Conservation (phyloP, 2,329 filamentous ascomycete genomes). For the Cercospora zeina region DNA sequence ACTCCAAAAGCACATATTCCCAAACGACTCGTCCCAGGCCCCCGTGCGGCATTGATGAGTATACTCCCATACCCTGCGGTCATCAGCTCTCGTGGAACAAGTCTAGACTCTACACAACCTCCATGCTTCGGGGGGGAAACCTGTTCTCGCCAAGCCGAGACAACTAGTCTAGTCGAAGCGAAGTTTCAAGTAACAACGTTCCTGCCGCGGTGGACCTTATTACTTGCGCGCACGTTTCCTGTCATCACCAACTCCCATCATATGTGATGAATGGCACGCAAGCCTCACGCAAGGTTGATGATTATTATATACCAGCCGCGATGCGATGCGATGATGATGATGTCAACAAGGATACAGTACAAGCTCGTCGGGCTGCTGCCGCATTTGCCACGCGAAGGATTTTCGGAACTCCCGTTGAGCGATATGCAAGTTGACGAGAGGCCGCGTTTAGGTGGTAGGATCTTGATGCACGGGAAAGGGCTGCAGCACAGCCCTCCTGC, state of each 20-base stretch:
- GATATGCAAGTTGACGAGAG: conserved; percentile 5
- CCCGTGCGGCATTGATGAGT: neutral
- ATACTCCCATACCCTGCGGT: neutral
- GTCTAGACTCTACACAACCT: neutral
- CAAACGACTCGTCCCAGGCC: neutral
- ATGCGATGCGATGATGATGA: too few relatives aligned
- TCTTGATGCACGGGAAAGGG: too few relatives aligned
- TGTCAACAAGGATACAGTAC: too few relatives aligned
- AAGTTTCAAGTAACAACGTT: neutral
- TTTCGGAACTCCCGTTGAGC: conserved; percentile 3
- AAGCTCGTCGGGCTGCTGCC: neutral
- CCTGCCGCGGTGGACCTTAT: neutral
- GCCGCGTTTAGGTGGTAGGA: neutral
- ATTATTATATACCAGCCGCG: too few relatives aligned
- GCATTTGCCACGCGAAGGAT: conserved; percentile 1
- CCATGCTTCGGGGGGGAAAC: neutral
- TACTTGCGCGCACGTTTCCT: neutral
- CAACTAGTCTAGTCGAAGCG: conserved; percentile 1
- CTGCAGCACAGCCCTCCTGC: too few relatives aligned
- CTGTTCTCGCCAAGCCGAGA: neutral
- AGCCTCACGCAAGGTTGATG: neutral
- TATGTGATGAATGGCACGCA: neutral
- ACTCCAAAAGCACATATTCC: neutral
- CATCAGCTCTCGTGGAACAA: neutral
- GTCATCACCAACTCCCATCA: neutral